A percentile compares a stretch with the other conserved stretches of the same genome.
phyloP scores from a whole-genome alignment of 2,329 filamentous ascomycete species.

The Shiraia sp. region DNA sequence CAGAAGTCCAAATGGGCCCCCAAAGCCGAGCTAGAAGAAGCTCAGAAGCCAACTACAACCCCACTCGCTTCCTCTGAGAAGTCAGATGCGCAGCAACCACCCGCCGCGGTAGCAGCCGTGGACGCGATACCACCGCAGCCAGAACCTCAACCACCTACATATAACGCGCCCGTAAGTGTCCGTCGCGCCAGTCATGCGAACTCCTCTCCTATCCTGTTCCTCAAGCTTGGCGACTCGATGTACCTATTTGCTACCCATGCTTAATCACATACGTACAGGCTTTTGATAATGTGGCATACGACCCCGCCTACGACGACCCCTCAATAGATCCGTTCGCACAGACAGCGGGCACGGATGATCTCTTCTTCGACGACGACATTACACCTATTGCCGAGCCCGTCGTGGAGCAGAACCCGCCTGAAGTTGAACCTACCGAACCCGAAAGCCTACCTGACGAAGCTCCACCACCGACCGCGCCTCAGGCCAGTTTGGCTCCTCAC shows the following conservation, averaged over 20 bases:
- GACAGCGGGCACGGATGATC: constrained; percentile 54
- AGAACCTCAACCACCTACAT: constrained; percentile 11
- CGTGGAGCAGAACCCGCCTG: constrained; percentile 36
- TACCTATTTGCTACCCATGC: not conserved
- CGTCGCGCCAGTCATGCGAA: not conserved
- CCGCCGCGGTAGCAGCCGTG: constrained; percentile 3
- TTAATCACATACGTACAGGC: constrained; percentile 11
- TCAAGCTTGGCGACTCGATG: too few species aligned
- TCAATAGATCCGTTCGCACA: constrained; percentile 52
- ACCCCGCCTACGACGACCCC: constrained; percentile 33
- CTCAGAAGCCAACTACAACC: not conserved
- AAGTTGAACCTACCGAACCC: constrained; percentile 20
- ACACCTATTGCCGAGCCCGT: constrained; percentile 51
- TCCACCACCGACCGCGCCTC: constrained; percentile 21
- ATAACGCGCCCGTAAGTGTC: constrained; percentile 14
- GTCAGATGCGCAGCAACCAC: constrained; percentile 5
- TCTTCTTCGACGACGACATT: constrained; percentile 58
- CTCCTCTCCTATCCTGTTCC: not conserved
- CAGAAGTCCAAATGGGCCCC: constrained; percentile 40
- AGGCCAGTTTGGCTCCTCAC: constrained; percentile 24
- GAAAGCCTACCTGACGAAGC: constrained; percentile 24
- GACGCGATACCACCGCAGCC: constrained; percentile 3
- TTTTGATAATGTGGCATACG: constrained; percentile 30
- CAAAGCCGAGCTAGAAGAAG: constrained; percentile 16
- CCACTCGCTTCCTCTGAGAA: constrained; percentile 5